Percentiles rank a stretch among this genome's conserved stretches.
Evolutionary conservation across 805 yeast genomes (phyloP).

Genomic region (Starmerella etchellsii): DNA sequence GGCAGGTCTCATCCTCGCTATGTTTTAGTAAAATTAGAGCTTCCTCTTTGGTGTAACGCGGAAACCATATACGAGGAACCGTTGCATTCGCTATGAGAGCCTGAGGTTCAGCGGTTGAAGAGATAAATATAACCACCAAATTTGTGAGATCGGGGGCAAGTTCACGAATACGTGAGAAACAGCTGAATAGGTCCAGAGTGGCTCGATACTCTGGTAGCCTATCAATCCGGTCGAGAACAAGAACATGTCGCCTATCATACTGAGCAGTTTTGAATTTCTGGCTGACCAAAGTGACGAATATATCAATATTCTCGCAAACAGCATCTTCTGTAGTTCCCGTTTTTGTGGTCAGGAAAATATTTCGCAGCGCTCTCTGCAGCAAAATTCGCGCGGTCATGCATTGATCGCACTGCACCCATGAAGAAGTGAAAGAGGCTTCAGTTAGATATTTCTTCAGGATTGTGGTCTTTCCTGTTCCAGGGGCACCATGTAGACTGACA

Average conservation of each 20-base stretch:
- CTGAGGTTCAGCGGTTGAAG: constrained; percentile 35
- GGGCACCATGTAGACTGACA: constrained; percentile 37
- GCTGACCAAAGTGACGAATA: constrained; percentile 32
- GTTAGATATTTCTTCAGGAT: constrained; percentile 29
- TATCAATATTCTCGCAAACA: constrained; percentile 33
- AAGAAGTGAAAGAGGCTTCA: constrained; percentile 16
- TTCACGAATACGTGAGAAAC: constrained; percentile 34
- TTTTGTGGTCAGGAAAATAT: constrained; percentile 27
- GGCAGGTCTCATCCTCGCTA: neutral
- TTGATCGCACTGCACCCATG: constrained; percentile 37
- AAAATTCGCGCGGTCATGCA: constrained; percentile 36
- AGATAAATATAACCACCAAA: constrained; percentile 32
- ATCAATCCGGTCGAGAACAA: constrained; percentile 42
- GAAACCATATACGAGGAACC: constrained; percentile 36
- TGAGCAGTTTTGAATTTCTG: constrained; percentile 26
- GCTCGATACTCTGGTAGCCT: constrained; percentile 31
- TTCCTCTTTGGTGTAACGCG: constrained; percentile 32
- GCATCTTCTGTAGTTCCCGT: constrained; percentile 18
- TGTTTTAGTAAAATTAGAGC: constrained; percentile 26
- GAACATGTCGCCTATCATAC: constrained; percentile 32
- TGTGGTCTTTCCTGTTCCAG: constrained; percentile 37
- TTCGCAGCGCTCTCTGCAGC: constrained; percentile 35
- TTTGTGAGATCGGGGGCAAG: constrained; percentile 28
- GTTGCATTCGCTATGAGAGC: constrained; percentile 28
- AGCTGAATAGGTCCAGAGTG: constrained; percentile 30